phyloP scores from a whole-genome alignment of 1,284 basidiomycete species.

The Xanthoconium separans region DNA sequence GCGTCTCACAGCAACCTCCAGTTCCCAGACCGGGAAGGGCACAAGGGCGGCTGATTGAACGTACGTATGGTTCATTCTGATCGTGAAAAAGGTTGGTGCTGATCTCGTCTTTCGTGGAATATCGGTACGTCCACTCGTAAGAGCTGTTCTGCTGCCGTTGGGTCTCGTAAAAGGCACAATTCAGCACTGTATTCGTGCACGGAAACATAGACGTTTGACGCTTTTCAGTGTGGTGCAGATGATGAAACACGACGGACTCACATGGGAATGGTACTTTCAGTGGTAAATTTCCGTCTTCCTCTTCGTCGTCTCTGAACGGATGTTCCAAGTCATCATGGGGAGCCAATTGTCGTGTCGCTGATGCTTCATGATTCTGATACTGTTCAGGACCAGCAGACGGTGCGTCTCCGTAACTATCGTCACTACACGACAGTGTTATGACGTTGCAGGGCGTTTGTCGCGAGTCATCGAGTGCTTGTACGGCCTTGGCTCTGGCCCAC shows the following conservation, averaged over 20 bases:
- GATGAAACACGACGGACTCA: conserved; percentile 15
- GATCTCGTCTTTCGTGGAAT: conserved; percentile 31
- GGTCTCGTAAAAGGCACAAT: conserved; percentile 22
- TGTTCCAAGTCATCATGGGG: conserved; percentile 4
- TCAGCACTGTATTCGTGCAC: conserved; percentile 18
- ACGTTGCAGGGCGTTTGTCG: not conserved
- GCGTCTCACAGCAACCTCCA: conserved; percentile 1
- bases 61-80: conserved; percentile 15
- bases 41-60: not conserved
- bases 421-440: not conserved
- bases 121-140: conserved; percentile 31
- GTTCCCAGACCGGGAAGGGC: not conserved
- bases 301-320: conserved; percentile 16
- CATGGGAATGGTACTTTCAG: conserved; percentile 25
- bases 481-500: conserved; percentile 12
- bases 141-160: conserved; percentile 3
- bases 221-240: conserved; percentile 10
- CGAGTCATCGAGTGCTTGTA: not conserved
- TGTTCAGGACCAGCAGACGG: not conserved
- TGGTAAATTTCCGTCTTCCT: conserved; percentile 13
- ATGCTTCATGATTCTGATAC: not conserved
- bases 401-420: not conserved
- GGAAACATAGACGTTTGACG: conserved; percentile 1
- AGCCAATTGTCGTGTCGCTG: not conserved
- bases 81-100: conserved; percentile 26